Evolutionary conservation across 352 stramenopile species (phyloP).

Genomic region (Globisporangium camurandrum): DNA sequence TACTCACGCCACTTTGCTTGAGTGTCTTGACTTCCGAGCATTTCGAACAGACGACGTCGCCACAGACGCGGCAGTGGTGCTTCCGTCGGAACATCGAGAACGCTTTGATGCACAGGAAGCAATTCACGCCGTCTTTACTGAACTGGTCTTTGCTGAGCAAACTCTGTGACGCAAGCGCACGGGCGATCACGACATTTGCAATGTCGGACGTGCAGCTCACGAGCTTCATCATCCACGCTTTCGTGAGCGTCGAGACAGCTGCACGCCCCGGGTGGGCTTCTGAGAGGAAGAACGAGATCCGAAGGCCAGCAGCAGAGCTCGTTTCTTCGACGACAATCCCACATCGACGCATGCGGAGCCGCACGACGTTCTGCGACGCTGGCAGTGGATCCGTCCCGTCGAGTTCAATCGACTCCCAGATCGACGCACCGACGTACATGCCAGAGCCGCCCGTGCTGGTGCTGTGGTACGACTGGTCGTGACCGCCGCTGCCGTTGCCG

Average conservation of each 20-base stretch:
- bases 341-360: conserved; percentile 67
- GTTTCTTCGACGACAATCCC: conserved; percentile 77
- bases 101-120: conserved; percentile 63
- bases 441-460: conserved; percentile 40
- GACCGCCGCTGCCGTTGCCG: conserved; percentile 42
- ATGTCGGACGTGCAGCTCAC: conserved; percentile 67
- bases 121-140: conserved; percentile 63
- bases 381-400: conserved; percentile 68
- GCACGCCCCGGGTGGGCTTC: conserved; percentile 69
- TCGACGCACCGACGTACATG: conserved; percentile 60
- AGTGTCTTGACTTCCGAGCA: conserved; percentile 77
- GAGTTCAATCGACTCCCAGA: conserved; percentile 83
- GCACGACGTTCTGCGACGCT: conserved; percentile 70
- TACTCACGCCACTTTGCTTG: conserved; percentile 50
- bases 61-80: conserved; percentile 81
- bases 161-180: conserved; percentile 49
- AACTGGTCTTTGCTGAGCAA: conserved; percentile 74
- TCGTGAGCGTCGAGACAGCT: conserved; percentile 61
- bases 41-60: conserved; percentile 79
- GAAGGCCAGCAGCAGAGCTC: conserved; percentile 39
- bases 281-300: conserved; percentile 68
- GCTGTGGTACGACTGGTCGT: conserved; percentile 46
- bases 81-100: conserved; percentile 77
- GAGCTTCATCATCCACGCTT: conserved; percentile 80
- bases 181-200: conserved; percentile 52